Evolutionary conservation across 1,284 basidiomycete species (phyloP).

Genomic region (Sporisorium reilianum): DNA sequence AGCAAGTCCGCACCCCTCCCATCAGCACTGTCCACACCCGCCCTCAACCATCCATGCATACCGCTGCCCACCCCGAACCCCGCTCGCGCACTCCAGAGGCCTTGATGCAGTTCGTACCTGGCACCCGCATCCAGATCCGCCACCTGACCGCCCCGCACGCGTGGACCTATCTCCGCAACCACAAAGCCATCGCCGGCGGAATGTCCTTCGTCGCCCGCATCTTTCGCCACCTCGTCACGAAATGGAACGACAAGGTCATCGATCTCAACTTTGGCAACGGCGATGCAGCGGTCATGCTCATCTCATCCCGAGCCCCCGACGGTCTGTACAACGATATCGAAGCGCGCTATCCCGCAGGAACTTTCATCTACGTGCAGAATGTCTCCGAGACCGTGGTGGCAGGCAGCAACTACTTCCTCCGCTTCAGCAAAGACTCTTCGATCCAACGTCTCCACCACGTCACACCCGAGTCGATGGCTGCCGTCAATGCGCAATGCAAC

Average conservation of each 20-base stretch:
- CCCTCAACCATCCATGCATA: no score
- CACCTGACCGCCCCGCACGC: neutral
- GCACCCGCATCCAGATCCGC: neutral
- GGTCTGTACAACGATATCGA: neutral
- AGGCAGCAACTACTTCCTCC: neutral
- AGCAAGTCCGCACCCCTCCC: no score
- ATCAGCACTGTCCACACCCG: no score
- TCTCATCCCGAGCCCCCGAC: neutral
- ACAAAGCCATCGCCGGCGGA: neutral
- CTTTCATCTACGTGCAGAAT: neutral
- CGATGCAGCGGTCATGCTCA: neutral
- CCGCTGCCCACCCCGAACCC: no score
- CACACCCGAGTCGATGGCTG: neutral
- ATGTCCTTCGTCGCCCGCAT: slow-evolving; percentile 3
- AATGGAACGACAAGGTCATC: neutral
- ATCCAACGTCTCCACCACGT: neutral
- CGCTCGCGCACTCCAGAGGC: no score
- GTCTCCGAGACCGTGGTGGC: no score
- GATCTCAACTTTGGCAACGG: slow-evolving; percentile 6
- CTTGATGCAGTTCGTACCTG: neutral
- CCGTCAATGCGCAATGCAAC: neutral
- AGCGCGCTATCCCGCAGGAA: neutral
- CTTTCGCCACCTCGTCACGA: neutral
- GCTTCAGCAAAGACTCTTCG: neutral
- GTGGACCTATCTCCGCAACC: neutral